Conservation (phyloP, 495 filamentous ascomycete species). For the Penicillium antarcticum region DNA sequence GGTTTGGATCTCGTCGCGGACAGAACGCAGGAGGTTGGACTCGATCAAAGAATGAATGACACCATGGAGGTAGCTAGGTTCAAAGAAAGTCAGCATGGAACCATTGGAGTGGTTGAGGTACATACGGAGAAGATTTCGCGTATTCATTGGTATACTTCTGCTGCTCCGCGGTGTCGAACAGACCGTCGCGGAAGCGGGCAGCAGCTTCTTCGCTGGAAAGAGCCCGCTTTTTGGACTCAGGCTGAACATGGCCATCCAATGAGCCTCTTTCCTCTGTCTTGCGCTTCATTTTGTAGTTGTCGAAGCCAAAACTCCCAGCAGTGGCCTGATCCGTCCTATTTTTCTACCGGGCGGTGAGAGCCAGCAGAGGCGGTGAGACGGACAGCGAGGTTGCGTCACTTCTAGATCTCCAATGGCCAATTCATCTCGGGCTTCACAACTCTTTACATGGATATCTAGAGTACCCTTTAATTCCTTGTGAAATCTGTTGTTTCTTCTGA, state of each 20-base stretch:
- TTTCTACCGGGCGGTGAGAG: constrained; percentile 20
- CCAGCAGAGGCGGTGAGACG: constrained; percentile 1
- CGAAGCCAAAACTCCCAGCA: background rate
- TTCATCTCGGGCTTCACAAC: too few relatives aligned
- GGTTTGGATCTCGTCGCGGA: constrained; percentile 82
- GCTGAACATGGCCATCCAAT: constrained; percentile 38
- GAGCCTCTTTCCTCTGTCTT: constrained; percentile 42
- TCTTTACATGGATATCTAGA: too few relatives aligned
- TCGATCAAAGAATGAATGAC: constrained; percentile 81
- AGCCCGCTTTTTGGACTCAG: constrained; percentile 49
- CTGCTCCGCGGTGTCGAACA: constrained; percentile 68
- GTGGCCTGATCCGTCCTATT: constrained; percentile 16
- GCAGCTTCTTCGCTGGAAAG: constrained; percentile 46
- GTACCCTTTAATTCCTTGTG: too few relatives aligned
- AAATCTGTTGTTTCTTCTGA: too few relatives aligned
- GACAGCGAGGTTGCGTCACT: constrained; percentile 2
- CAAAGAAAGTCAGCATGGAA: constrained; percentile 6
- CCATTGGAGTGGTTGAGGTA: constrained; percentile 6
- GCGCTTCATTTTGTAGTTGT: constrained; percentile 49
- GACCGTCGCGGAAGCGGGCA: constrained; percentile 64
- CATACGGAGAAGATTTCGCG: constrained; percentile 66
- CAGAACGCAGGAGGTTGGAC: constrained; percentile 73
- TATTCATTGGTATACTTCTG: constrained; percentile 68
- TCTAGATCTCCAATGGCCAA: too few relatives aligned
- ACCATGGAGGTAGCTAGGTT: constrained; percentile 73